Percentiles rank a stretch among this genome's conserved stretches.
phyloP scores from a whole-genome alignment of 805 yeast genomes.

The Candida orba region DNA sequence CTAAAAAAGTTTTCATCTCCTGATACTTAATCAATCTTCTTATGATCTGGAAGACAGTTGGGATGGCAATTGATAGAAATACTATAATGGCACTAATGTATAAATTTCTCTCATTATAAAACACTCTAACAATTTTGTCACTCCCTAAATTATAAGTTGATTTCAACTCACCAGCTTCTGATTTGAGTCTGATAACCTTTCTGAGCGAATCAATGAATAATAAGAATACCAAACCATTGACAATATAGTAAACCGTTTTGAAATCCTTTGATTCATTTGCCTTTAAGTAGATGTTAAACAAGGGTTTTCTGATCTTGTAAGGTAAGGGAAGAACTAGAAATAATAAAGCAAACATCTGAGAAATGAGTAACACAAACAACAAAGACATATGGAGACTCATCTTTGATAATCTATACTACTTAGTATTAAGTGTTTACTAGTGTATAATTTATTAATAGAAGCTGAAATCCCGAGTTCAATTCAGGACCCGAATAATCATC shows the following conservation, averaged over 20 bases:
- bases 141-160: constrained; percentile 28
- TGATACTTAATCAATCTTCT: constrained; percentile 44
- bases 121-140: constrained; percentile 51
- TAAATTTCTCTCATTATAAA: constrained; percentile 56
- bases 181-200: constrained; percentile 30
- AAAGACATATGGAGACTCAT: constrained; percentile 22
- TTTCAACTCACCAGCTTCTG: constrained; percentile 12
- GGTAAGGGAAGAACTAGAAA: constrained; percentile 52
- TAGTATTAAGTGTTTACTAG: too few relatives aligned
- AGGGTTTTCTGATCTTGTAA: constrained; percentile 34
- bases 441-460: neutral
- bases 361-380: constrained; percentile 39
- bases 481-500: too few relatives aligned
- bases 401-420: neutral
- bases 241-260: constrained; percentile 37
- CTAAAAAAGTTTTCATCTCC: constrained; percentile 22
- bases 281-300: constrained; percentile 31
- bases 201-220: constrained; percentile 50
- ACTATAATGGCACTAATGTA: constrained; percentile 58
- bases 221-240: constrained; percentile 35
- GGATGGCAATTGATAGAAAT: constrained; percentile 47
- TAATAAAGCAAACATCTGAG: constrained; percentile 44
- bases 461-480: too few relatives aligned
- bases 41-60: constrained; percentile 45
- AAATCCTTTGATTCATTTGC: constrained; percentile 33